Evolutionary conservation across 1,284 basidiomycete genomes (phyloP), one percentile per base, ranked within the genome.

Genomic region (Vanrija pseudolonga): DNA sequence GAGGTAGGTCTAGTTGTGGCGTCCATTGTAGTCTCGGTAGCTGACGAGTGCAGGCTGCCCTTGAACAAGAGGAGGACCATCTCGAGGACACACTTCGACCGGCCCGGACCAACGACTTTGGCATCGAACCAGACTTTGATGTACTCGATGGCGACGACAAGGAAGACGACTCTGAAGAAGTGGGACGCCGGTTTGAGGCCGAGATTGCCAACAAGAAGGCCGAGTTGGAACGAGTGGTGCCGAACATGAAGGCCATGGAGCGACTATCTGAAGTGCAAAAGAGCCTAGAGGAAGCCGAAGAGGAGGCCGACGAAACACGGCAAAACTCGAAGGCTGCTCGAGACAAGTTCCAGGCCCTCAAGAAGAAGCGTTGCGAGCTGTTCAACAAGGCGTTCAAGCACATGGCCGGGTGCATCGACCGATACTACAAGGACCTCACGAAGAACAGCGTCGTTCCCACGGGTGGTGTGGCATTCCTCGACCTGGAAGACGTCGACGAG

Each of bases 371-470:
- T 88, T 85, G 83, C 58, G 90, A 98, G 59, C 75, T 96, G 37
- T 98, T 98, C 82, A 94, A 95, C 79, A 89, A 88, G 65, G 95
- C 96, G 0, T 99, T 94, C 78, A 87, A 86, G 59, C 37, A 99
- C 71, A 98, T 99, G 57, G 90, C 92, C 7, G 88, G 90, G 58
- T 82, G 85, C 47, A 98, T 99, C 64, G 94, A 98, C 72, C 81
- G 87, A 62, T 92, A 98, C 2, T 99, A 99, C 80, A 98, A 98
- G 77, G 94, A 98, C 61, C 83, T 98, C 20, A 98, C 96, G 0
- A 96, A 93, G 74, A 92, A 90, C 28, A 91, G 89, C 67, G 87
- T 89, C 3, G 84, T 90, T 2, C 62, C 64, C 26, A 89, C 90
- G 82, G 96, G 95, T 41, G 96, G 95, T 65, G 90, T 95, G 32